Percentiles rank a stretch among this genome's conserved stretches.
These are phyloP conservation scores for Beauveria bassiana DNA, from an alignment of 2,329 filamentous ascomycete genomes.

Conservation along the genomic window DNA sequence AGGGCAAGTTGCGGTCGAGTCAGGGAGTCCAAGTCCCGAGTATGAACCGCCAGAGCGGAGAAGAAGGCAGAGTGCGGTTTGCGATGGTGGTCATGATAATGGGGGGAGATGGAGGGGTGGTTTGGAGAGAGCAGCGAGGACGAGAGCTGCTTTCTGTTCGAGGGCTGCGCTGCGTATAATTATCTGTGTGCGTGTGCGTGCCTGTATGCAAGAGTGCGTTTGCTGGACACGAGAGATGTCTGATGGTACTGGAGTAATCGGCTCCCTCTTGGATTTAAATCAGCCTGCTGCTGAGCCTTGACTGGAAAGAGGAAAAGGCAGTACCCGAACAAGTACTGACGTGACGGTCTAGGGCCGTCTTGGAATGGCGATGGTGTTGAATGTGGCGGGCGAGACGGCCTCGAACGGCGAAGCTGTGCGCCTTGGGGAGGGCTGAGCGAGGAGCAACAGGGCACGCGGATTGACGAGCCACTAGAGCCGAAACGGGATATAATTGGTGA, in stretches of 20 bases:
- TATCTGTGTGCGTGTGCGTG: background rate
- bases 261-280: background rate
- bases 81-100: conserved; percentile 9
- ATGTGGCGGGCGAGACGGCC: conserved; percentile 14
- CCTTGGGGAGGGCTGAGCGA: background rate
- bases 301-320: background rate
- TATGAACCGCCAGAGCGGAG: conserved; percentile 12
- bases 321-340: background rate
- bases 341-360: background rate
- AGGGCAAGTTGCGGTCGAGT: conserved; percentile 2
- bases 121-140: background rate
- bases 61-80: conserved; percentile 6
- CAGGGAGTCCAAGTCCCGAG: conserved; percentile 10
- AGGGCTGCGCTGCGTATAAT: background rate
- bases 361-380: conserved; percentile 15
- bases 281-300: background rate
- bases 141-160: background rate
- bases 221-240: background rate
- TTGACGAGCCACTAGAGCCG: background rate
- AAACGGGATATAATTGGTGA: background rate
- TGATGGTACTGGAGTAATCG: background rate
- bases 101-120: background rate
- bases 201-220: background rate
- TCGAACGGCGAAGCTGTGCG: background rate
- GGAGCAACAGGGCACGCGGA: background rate